Evolutionary conservation across 2,329 filamentous ascomycete genomes (phyloP), one percentile per base, ranked within the genome.

Genomic region (Mariannaea elegans): DNA sequence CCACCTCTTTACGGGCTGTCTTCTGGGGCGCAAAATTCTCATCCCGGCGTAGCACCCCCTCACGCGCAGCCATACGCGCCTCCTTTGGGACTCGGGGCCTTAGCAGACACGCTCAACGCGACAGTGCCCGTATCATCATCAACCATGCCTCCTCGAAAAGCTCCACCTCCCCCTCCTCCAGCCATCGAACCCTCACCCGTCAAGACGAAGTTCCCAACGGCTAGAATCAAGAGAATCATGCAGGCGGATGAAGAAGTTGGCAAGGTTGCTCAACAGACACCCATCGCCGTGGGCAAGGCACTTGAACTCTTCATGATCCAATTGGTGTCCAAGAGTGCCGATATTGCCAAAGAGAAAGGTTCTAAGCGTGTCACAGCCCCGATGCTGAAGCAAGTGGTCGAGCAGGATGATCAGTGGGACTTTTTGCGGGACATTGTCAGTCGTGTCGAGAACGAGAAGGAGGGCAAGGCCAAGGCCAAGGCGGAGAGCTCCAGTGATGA

Each of bases 211-310:
- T 99, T 99, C 72, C 95, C 95, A 1, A 97, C 97, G 29, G 95
- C 95, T 13, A 87, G 95, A 63, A 99, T 99, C 81, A 99, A 99
- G 83, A 89, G 95, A 50, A 98, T 99, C 72, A 98, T 99, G 95
- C 95, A 99, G 79, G 94, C 94, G 10, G 95, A 99, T 73, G 95
- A 99, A 73, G 95, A 99, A 75, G 94, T 99, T 0, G 95, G 95
- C 63, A 99, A 99, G 79, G 95, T 99, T 9, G 94, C 95, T 4
- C 95, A 99, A 77, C 95, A 98, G 62, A 97, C 95, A 1, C 94
- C 94, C 14, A 96, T 97, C 56, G 95, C 94, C 23, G 94, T 98
- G 42, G 92, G 92, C 67, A 97, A 97, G 81, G 95, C 95, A 14
- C 84, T 99, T 7, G 95, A 99, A 79, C 84, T 99, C 8, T 99